Conservation (phyloP, 306 rosid genomes). For the Rosa lucieae region DNA sequence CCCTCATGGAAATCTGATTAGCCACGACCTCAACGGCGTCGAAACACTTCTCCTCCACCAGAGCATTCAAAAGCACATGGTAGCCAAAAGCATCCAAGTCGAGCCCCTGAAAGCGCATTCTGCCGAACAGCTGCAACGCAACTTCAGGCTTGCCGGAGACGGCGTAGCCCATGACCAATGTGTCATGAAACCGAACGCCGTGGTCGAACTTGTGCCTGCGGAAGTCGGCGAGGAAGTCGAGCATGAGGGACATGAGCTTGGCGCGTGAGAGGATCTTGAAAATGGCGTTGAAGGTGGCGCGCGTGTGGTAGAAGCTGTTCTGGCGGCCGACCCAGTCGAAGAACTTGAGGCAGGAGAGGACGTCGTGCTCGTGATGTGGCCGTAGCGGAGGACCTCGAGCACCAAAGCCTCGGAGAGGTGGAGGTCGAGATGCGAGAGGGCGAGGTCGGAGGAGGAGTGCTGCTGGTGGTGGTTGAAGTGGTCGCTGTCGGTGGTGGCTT, state of each 20-base stretch:
- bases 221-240: slow-evolving; percentile 48
- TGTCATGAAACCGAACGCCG: slow-evolving; percentile 46
- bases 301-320: slow-evolving; percentile 53
- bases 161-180: slow-evolving; percentile 72
- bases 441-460: slow-evolving; percentile 23
- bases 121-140: slow-evolving; percentile 67
- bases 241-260: slow-evolving; percentile 43
- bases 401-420: slow-evolving; percentile 53
- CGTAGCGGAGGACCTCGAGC: slow-evolving; percentile 52
- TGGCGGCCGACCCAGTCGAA: slow-evolving; percentile 96
- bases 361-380: slow-evolving; percentile 28
- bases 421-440: slow-evolving; percentile 51
- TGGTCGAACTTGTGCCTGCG: slow-evolving; percentile 8
- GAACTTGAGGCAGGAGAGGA: slow-evolving; percentile 71
- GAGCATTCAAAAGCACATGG: slow-evolving; percentile 58
- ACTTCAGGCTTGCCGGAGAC: slow-evolving; percentile 61
- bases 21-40: slow-evolving; percentile 46
- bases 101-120: slow-evolving; percentile 68
- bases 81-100: slow-evolving; percentile 59
- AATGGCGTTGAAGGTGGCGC: slow-evolving; percentile 53
- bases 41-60: slow-evolving; percentile 48
- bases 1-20: slow-evolving; percentile 54
- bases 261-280: slow-evolving; percentile 61
- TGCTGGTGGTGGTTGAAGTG: not conserved
- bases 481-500: slow-evolving; percentile 1